Conservation (phyloP, 2,329 filamentous ascomycete species). For the Aspergillus transmontanensis region DNA sequence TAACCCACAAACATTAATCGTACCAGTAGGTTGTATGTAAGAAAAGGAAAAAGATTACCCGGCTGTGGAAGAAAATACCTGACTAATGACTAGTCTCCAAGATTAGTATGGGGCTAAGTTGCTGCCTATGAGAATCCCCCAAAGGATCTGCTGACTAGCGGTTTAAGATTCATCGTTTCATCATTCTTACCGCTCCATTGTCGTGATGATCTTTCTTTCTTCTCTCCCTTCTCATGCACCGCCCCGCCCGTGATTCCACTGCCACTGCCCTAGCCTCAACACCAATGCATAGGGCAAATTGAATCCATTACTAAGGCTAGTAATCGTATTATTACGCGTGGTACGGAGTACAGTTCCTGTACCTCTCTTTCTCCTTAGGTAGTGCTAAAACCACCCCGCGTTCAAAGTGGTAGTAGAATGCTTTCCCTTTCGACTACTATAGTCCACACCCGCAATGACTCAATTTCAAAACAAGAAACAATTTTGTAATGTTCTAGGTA, state of each 20-base stretch:
- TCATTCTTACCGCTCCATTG: slow-evolving; percentile 23
- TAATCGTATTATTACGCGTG: slow-evolving; percentile 16
- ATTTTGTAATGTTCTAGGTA: not conserved
- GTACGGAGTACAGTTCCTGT: not conserved
- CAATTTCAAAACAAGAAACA: not conserved
- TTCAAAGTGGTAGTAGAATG: slow-evolving; percentile 8
- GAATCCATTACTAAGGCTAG: not conserved
- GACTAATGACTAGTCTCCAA: not conserved
- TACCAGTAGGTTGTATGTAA: not conserved
- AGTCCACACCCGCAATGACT: not conserved
- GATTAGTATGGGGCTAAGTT: slow-evolving; percentile 1
- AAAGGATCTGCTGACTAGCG: slow-evolving; percentile 21
- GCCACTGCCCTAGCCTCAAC: slow-evolving; percentile 34
- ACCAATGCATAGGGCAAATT: slow-evolving; percentile 10
- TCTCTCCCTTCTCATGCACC: slow-evolving; percentile 28
- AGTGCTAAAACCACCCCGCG: slow-evolving; percentile 11
- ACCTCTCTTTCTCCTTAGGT: not conserved
- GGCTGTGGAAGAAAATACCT: not conserved
- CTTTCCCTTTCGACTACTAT: not conserved
- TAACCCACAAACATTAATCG: not conserved
- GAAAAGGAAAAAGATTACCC: not conserved
- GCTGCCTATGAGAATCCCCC: slow-evolving; percentile 5
- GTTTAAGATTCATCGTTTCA: slow-evolving; percentile 23
- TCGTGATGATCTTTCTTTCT: slow-evolving; percentile 25
- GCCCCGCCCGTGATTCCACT: slow-evolving; percentile 31